Conservation (phyloP, 495 filamentous ascomycete genomes). For the Podospora conica region DNA sequence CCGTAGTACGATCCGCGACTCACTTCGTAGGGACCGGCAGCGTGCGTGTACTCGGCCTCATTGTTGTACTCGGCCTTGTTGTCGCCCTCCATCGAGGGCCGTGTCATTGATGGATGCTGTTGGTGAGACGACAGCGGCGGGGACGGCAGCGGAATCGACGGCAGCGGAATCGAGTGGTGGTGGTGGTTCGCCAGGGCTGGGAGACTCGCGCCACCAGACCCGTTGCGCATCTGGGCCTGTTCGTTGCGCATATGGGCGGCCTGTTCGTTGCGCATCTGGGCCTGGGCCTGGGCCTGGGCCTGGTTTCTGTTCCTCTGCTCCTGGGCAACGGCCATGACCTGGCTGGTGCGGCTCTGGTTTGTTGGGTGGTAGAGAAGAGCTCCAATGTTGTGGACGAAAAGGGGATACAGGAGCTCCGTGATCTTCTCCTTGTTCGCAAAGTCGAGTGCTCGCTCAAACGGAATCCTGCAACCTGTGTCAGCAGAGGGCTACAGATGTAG, state of each 20-base stretch:
- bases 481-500: background rate
- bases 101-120: conserved; percentile 40
- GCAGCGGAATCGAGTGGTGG: conserved; percentile 72
- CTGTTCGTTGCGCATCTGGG: conserved; percentile 40
- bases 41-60: conserved; percentile 77
- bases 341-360: conserved; percentile 73
- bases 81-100: conserved; percentile 74
- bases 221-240: conserved; percentile 43
- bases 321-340: conserved; percentile 74
- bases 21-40: conserved; percentile 58
- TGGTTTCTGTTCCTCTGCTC: conserved; percentile 62
- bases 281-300: conserved; percentile 51
- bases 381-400: conserved; percentile 97
- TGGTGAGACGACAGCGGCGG: conserved; percentile 70
- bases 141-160: conserved; percentile 54
- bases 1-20: conserved; percentile 71
- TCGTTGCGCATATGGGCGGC: too few relatives aligned
- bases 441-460: conserved; percentile 90
- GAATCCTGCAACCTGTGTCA: conserved; percentile 62
- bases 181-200: conserved; percentile 70
- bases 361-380: conserved; percentile 89
- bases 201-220: conserved; percentile 35
- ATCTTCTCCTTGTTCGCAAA: conserved; percentile 99
- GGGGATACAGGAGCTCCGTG: conserved; percentile 86
- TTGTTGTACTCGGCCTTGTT: conserved; percentile 71